Evolutionary conservation across 106 monocot genomes (phyloP).

Genomic region (Acanthochlamys bracteata): DNA sequence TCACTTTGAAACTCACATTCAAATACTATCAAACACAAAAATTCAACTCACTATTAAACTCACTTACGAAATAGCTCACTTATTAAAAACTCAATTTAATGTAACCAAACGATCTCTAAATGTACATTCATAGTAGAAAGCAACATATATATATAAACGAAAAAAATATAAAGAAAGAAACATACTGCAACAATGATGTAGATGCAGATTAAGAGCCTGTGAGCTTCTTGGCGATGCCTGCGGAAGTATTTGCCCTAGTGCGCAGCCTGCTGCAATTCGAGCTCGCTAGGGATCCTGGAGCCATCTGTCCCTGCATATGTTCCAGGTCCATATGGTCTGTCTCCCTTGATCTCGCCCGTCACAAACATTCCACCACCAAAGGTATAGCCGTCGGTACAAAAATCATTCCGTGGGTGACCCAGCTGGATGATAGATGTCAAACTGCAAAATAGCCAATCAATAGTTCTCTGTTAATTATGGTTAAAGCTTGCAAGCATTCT

Average conservation of each 20-base stretch:
- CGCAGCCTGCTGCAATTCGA: slow-evolving; percentile 53
- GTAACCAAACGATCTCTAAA: no score
- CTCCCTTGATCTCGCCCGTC: slow-evolving; percentile 57
- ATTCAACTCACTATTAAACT: no score
- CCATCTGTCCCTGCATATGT: slow-evolving; percentile 55
- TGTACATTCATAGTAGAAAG: no score
- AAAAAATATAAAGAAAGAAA: no score
- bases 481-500: no score
- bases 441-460: slow-evolving; percentile 14
- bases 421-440: slow-evolving; percentile 67
- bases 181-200: background rate
- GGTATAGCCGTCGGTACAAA: slow-evolving; percentile 67
- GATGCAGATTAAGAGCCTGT: slow-evolving; percentile 21
- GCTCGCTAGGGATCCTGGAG: slow-evolving; percentile 41
- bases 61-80: no score
- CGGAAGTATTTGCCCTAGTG: slow-evolving; percentile 72
- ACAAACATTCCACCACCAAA: slow-evolving; percentile 69
- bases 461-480: no score
- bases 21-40: no score
- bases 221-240: slow-evolving; percentile 54
- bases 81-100: no score
- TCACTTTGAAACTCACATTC: no score
- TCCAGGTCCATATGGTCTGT: slow-evolving; percentile 62
- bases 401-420: slow-evolving; percentile 65
- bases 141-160: no score